These are phyloP conservation scores for Phoma sp. DNA, from an alignment of 2,329 filamentous ascomycete species.

Conservation along the genomic window DNA sequence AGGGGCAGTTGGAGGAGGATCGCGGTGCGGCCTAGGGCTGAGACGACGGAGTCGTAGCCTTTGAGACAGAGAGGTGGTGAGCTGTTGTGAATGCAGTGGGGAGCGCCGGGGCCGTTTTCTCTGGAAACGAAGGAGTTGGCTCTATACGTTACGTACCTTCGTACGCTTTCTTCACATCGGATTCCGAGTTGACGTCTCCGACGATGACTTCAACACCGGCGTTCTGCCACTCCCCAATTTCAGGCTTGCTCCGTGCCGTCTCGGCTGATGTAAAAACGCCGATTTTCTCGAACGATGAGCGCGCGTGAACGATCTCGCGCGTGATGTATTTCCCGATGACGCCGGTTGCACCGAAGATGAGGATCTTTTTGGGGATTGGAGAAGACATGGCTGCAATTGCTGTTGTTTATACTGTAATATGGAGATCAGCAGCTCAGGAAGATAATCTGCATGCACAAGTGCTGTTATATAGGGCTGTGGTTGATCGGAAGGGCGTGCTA, in stretches of 20 bases:
- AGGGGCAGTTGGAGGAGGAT: slow-evolving; percentile 67
- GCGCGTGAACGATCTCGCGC: slow-evolving; percentile 55
- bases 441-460: too few relatives aligned
- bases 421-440: too few relatives aligned
- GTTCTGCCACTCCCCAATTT: slow-evolving; percentile 55
- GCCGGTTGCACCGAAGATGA: slow-evolving; percentile 62
- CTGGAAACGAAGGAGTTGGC: too few relatives aligned
- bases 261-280: slow-evolving; percentile 62
- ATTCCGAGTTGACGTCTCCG: slow-evolving; percentile 60
- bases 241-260: slow-evolving; percentile 59
- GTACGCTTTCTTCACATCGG: slow-evolving; percentile 64
- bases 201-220: slow-evolving; percentile 61
- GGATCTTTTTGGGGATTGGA: slow-evolving; percentile 49
- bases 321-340: slow-evolving; percentile 60
- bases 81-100: too few relatives aligned
- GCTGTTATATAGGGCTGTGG: neutral
- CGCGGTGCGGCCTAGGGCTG: slow-evolving; percentile 67
- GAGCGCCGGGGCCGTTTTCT: neutral
- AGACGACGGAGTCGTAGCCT: slow-evolving; percentile 70
- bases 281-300: slow-evolving; percentile 56
- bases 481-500: neutral
- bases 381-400: slow-evolving; percentile 8
- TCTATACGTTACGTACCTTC: slow-evolving; percentile 44
- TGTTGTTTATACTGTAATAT: too few relatives aligned
- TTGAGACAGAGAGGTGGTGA: too few relatives aligned